phyloP scores from a whole-genome alignment of 768 basidiomycete genomes.

The Phanerodontia chrysosporium region DNA sequence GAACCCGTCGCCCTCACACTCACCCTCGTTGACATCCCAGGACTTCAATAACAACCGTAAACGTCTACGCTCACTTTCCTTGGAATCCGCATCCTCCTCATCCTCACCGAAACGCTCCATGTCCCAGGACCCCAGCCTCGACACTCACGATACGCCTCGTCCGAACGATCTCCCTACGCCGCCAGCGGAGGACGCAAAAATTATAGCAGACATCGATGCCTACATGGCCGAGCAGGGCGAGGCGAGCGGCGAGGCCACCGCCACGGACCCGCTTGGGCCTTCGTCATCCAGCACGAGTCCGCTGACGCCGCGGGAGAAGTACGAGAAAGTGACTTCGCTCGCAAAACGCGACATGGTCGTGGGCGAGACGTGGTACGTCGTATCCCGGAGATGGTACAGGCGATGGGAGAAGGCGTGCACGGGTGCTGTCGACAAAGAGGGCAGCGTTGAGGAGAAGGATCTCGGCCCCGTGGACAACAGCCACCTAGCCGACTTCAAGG shows the following conservation, averaged over 20 bases:
- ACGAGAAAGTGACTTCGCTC: background rate
- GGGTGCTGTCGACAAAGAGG: constrained; percentile 67
- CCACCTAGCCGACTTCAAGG: constrained; percentile 51
- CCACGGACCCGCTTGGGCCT: background rate
- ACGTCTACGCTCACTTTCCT: constrained; percentile 71
- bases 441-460: constrained; percentile 52
- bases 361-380: constrained; percentile 78
- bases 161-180: constrained; percentile 19
- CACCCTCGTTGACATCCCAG: constrained; percentile 22
- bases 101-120: constrained; percentile 78
- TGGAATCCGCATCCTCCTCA: constrained; percentile 66
- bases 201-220: constrained; percentile 51
- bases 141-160: constrained; percentile 34
- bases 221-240: constrained; percentile 34
- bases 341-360: constrained; percentile 21
- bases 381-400: constrained; percentile 68
- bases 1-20: constrained; percentile 40
- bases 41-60: constrained; percentile 45
- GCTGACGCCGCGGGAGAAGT: constrained; percentile 40
- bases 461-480: constrained; percentile 77
- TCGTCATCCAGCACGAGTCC: constrained; percentile 15
- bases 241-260: constrained; percentile 7
- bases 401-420: constrained; percentile 73
- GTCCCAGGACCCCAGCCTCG: constrained; percentile 53
- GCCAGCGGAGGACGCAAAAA: constrained; percentile 33